Evolutionary conservation across 2,329 filamentous ascomycete genomes (phyloP), one percentile per base, ranked within the genome.

Genomic region (Claviceps humidiphila): DNA sequence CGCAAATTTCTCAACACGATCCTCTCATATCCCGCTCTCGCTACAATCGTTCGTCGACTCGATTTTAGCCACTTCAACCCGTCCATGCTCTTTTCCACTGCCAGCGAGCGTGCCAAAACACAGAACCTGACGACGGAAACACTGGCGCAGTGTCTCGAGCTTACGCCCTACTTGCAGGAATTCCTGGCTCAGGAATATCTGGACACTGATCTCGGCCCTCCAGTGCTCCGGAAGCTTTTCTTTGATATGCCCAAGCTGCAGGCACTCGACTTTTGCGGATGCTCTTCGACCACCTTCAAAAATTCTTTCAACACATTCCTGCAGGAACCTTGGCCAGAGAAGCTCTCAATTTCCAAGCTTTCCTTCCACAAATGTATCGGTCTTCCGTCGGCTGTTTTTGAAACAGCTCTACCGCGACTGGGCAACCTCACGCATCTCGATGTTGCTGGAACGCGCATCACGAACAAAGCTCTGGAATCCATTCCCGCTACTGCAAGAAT

Each of bases 51-150:
- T 45, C 81, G 85, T 53, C 83, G 87, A 49, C 72, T 91, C 46
- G 87, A 93, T 69, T 90, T 93, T 61, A 89, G 85, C 56, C 87
- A 90, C 71, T 90, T 90, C 69, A 90, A 88, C 64, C 87, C 86
- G 22, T 81, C 85, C 51, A 84, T 85, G 52, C 74, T 89, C 57
- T 89, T 89, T 62, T 78, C 80, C 55, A 88, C 84, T 16, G 84
- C 82, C 58, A 81, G 82, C 65, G 84, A 89, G 75, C 83, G 87
- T 54, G 76, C 78, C 22, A 78, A 85, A 66, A 87, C 87, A 53
- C 81, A 80, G 62, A 89, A 90, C 68, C 67, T 93, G 60, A 91
- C 87, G 20, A 74, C 84, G 14, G 78, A 80, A 62, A 91, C 86
- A 5, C 74, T 93, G 47, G 69, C 84, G 50, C 75, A 82, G 64